phyloP scores from a whole-genome alignment of 192 early-diverging fungal genomes.

The Pilaira anomala region DNA sequence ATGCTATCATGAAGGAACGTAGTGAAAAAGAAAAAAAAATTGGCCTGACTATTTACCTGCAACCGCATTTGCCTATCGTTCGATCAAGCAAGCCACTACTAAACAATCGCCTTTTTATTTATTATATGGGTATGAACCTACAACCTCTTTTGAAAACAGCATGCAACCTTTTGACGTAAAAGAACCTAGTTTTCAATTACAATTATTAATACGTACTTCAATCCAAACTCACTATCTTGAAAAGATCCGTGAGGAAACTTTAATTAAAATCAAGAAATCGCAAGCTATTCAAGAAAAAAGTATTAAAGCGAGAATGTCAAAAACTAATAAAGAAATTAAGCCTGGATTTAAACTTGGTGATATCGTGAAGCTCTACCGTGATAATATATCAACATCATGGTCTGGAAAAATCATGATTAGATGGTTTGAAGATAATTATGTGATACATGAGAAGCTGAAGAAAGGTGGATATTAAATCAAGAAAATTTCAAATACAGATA shows the following conservation, averaged over 20 bases:
- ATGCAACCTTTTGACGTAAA: not conserved
- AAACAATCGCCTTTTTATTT: conserved; percentile 2
- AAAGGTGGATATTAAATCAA: not conserved
- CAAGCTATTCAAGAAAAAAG: not conserved
- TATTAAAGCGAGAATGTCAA: not conserved
- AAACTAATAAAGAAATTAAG: not conserved
- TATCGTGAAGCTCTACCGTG: no score
- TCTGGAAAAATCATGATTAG: not conserved
- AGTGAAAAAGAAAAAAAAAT: no score
- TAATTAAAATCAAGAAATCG: not conserved
- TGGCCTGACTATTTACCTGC: no score
- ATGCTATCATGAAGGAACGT: no score
- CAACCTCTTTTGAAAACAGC: not conserved
- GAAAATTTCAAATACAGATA: not conserved
- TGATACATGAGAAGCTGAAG: not conserved
- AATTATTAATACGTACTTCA: not conserved
- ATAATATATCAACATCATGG: not conserved
- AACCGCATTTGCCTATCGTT: no score
- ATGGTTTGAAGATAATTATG: not conserved
- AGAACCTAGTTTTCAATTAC: conserved; percentile 6
- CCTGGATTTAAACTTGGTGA: not conserved
- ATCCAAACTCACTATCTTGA: not conserved
- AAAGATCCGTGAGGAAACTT: not conserved
- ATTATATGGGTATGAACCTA: not conserved
- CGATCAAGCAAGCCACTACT: not conserved